These are phyloP conservation scores for Postia placenta DNA, from an alignment of 768 basidiomycete genomes.

Conservation along the genomic window DNA sequence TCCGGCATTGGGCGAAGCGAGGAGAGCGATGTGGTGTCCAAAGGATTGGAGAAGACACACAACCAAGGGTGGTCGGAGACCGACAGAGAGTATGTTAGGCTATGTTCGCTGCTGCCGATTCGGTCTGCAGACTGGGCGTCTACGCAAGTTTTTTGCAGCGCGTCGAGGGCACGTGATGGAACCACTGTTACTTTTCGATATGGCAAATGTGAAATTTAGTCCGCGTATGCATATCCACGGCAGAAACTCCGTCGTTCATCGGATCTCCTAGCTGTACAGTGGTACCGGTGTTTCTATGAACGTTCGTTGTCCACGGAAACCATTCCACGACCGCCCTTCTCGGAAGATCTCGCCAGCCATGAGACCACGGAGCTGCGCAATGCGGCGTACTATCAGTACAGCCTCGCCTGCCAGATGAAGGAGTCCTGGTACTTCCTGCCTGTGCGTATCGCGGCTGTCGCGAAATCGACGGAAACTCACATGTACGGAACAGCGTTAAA, in stretches of 20 bases:
- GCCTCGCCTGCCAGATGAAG: not conserved
- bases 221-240: too few relatives aligned
- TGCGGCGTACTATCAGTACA: too few relatives aligned
- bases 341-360: not conserved
- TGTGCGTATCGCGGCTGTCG: not conserved
- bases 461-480: not conserved
- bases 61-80: too few relatives aligned
- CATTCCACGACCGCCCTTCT: not conserved
- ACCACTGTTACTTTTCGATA: too few relatives aligned
- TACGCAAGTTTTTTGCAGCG: not conserved
- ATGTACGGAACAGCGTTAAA: not conserved
- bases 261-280: not conserved
- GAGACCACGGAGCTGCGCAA: not conserved
- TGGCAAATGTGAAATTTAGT: too few relatives aligned
- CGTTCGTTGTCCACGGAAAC: not conserved
- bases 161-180: too few relatives aligned
- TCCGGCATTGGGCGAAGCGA: constrained; percentile 56
- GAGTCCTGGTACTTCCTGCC: not conserved
- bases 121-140: too few relatives aligned
- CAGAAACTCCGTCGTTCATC: too few relatives aligned
- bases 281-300: too few relatives aligned
- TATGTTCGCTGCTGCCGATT: too few relatives aligned
- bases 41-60: too few relatives aligned
- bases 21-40: not conserved
- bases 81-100: too few relatives aligned